phyloP scores from a whole-genome alignment of 768 basidiomycete genomes.

The Naematelia aurantialba region DNA sequence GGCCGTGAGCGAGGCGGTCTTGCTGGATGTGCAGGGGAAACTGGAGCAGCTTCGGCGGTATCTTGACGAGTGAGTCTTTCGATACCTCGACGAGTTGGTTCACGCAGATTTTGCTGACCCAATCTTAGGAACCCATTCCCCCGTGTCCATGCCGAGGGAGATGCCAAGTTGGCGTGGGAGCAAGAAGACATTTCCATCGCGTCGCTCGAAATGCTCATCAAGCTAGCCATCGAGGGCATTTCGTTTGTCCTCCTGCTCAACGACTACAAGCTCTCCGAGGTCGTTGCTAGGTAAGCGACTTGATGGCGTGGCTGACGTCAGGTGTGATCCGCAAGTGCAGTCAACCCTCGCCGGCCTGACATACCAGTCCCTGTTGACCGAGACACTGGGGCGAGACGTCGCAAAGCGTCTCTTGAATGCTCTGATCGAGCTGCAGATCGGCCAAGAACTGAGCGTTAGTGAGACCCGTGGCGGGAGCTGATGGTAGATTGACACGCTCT shows the following conservation, averaged over 20 bases:
- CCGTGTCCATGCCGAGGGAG: slow-evolving; percentile 36
- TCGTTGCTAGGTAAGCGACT: slow-evolving; percentile 67
- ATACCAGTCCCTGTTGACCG: slow-evolving; percentile 81
- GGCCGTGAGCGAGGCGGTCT: slow-evolving; percentile 18
- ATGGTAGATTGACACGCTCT: slow-evolving; percentile 86
- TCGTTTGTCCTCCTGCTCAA: slow-evolving; percentile 87
- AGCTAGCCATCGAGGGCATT: slow-evolving; percentile 85
- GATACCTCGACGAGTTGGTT: background rate
- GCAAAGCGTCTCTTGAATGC: slow-evolving; percentile 89
- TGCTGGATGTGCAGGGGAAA: slow-evolving; percentile 30
- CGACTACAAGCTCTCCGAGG: slow-evolving; percentile 82
- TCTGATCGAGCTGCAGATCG: slow-evolving; percentile 96
- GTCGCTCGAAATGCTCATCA: slow-evolving; percentile 58
- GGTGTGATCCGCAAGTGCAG: slow-evolving; percentile 59
- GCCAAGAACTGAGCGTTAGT: slow-evolving; percentile 87
- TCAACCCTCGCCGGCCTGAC: slow-evolving; percentile 66
- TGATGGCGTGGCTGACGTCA: background rate
- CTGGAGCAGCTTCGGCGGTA: slow-evolving; percentile 33
- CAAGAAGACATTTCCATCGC: slow-evolving; percentile 45
- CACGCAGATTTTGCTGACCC: too few relatives aligned
- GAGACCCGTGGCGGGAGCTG: background rate
- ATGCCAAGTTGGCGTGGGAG: slow-evolving; percentile 44
- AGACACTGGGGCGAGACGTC: slow-evolving; percentile 76
- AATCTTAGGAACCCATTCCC: slow-evolving; percentile 36
- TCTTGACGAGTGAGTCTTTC: slow-evolving; percentile 29